phyloP scores from a whole-genome alignment of 2,329 filamentous ascomycete genomes.

The Neoascochyta sp. region DNA sequence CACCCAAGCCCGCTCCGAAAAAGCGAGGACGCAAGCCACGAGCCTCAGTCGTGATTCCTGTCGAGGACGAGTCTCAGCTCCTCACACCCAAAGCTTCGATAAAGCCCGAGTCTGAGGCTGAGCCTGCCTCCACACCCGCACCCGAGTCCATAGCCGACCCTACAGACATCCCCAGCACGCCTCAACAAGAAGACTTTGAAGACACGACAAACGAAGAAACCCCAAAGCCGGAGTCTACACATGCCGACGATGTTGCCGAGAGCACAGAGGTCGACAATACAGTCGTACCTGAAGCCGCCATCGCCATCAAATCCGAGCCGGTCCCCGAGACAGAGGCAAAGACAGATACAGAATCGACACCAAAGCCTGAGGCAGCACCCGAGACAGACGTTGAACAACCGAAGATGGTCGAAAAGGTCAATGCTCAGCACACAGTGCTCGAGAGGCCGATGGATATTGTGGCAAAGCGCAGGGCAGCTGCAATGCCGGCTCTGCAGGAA shows the following conservation, averaged over 20 bases:
- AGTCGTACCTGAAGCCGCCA: constrained; percentile 2
- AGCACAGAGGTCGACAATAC: constrained; percentile 60
- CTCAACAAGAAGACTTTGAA: too few species aligned
- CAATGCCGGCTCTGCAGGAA: constrained; percentile 62
- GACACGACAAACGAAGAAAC: too few species aligned
- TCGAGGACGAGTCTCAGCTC: constrained; percentile 39
- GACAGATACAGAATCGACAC: constrained; percentile 46
- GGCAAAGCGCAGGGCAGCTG: constrained; percentile 72
- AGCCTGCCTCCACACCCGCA: constrained; percentile 55
- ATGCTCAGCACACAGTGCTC: constrained; percentile 70
- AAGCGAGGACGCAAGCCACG: constrained; percentile 56
- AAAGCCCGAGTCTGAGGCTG: constrained; percentile 58
- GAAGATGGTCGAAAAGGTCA: constrained; percentile 62
- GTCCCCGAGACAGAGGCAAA: constrained; percentile 54
- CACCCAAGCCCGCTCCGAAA: constrained; percentile 50
- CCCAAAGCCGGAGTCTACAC: too few species aligned
- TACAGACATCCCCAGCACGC: constrained; percentile 41
- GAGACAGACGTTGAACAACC: too few species aligned
- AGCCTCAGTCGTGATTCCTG: constrained; percentile 41
- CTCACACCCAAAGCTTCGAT: constrained; percentile 52
- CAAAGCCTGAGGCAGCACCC: constrained; percentile 4
- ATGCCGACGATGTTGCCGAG: too few species aligned
- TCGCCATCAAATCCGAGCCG: constrained; percentile 16
- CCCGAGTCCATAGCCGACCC: constrained; percentile 54
- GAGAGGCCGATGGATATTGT: constrained; percentile 94